Base-by-base conservation (phyloP, 2,329 filamentous ascomycete species). In the Hypoxylon sp. region DNA sequence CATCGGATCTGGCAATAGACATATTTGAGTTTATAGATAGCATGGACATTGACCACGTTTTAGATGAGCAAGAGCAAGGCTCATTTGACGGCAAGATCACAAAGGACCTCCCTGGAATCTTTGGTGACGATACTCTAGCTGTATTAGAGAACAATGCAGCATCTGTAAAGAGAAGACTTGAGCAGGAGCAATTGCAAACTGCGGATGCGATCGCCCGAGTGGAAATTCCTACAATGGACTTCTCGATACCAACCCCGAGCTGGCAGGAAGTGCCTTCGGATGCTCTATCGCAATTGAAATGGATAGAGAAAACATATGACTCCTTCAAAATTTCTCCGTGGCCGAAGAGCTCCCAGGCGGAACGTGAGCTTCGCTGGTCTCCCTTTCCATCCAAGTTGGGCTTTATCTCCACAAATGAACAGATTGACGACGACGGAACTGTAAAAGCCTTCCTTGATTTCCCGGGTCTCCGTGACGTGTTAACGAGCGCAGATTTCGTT, bases 131-230 rank as follows among this genome's bases (percentile, higher is more conserved):
- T 10, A 23, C 72, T 19, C 45, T 70, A 3, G 21, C 28, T 34
- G 21, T 56, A 1, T 46, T 79, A 36, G 55, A 72, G 21, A 63
- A 73, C 25, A 60, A 58, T 34, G 68, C 71, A 2, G 34, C 21
- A 30, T 23, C 28, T 2, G 59, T 70, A 7, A 61, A 51, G 38
- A 71, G 64, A 67, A 65, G 23, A 3, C 64, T 76, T 30, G 73
- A 76, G 21, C 76, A 78, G 48, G 75, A 79, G 38, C 68, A 66
- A 10, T 67, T 78, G 19, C 71, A 75, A 28, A 64, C 68, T 28
- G 66, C 66, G 45, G 73, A 73, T 61, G 74, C 76, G 11, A 62
- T 73, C 17, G 74, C 75, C 45, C 70, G 77, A 56, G 61, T 77
- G 28, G 62, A 72, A 36, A 71, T 77, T 21, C 77, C 77, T 3